phyloP scores from a whole-genome alignment of 768 basidiomycete species.

The Fibroporia radiculosa region DNA sequence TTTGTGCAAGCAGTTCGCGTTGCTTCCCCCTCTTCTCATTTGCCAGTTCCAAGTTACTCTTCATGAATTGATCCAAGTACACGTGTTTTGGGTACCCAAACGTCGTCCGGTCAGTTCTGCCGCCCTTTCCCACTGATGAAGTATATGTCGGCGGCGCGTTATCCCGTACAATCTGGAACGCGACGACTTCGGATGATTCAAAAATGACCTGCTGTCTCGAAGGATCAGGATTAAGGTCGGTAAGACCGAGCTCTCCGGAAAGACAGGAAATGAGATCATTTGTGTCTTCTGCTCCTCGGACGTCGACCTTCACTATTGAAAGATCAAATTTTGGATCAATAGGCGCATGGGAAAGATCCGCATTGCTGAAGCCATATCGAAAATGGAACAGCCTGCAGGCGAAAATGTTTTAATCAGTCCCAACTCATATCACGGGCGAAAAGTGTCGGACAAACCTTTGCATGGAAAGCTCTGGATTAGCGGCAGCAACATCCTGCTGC shows the following conservation, averaged over 20 bases:
- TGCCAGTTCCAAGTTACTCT: conserved; percentile 42
- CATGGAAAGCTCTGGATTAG: no score
- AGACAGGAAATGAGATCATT: conserved; percentile 57
- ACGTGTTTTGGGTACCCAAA: conserved; percentile 60
- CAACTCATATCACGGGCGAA: conserved; percentile 26
- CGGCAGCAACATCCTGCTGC: not conserved
- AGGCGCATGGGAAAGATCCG: conserved; percentile 22
- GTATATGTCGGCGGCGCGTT: conserved; percentile 15
- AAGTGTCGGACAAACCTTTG: not conserved
- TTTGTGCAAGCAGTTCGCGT: conserved; percentile 37
- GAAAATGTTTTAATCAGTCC: conserved; percentile 26
- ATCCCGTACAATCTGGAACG: conserved; percentile 41
- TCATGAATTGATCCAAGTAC: conserved; percentile 68
- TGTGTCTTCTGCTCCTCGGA: conserved; percentile 30
- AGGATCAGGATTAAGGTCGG: conserved; percentile 16
- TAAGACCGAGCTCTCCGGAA: conserved; percentile 32
- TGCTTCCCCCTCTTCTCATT: conserved; percentile 27
- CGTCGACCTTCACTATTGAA: conserved; percentile 45
- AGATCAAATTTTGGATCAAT: conserved; percentile 26
- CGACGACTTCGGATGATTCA: conserved; percentile 54
- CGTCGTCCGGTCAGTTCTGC: conserved; percentile 20
- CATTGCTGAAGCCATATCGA: conserved; percentile 40
- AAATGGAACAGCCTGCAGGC: conserved; percentile 45
- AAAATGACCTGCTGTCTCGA: conserved; percentile 51
- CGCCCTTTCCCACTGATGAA: conserved; percentile 10